Base-by-base conservation (phyloP, 805 yeast genomes). In the Priceomyces melissophilus region DNA sequence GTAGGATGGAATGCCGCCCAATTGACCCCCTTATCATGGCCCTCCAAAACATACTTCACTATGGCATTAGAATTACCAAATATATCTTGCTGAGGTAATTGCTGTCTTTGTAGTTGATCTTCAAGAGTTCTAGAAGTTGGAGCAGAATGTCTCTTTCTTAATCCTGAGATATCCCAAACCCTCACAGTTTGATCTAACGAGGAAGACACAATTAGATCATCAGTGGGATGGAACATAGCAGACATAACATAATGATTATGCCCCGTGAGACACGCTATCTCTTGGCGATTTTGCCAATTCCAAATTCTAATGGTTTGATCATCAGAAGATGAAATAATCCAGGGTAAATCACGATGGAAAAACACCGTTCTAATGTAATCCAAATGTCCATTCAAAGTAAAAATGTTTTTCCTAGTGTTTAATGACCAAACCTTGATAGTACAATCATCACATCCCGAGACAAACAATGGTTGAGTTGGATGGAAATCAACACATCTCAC, bases 201-300 rank as follows among this genome's bases (percentile, higher is more conserved):
- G 3, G 97, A 95, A 27, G 96, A 87, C 17, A 93, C 97, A 53
- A 93, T 83, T 55, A 95, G 74, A 65, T 93, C 98, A 54, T 95
- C 96, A 36, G 82, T 71, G 34, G 97, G 97, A 62, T 93, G 99
- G 77, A 93, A 93, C 64, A 87, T 95, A 2, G 99, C 98, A 54
- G 95, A 86, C 93, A 93, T 87, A 41, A 93, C 97, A 65, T 95
- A 93, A 69, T 93, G 99, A 67, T 88, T 90, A 66, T 93, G 99
- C 47, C 99, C 99, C 6, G 99, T 91, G 52, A 93, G 71, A 57
- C 96, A 88, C 8, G 98, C 98, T 57, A 93, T 85, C 57, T 93
- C 98, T 62, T 89, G 91, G 54, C 99, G 82, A 63, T 90, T 90
- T 72, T 95, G 99, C 99, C 99, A 93, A 69, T 93, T 95, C 99